Evolutionary conservation across 2,329 filamentous ascomycete genomes (phyloP).

Genomic region (Fusarium graminum): DNA sequence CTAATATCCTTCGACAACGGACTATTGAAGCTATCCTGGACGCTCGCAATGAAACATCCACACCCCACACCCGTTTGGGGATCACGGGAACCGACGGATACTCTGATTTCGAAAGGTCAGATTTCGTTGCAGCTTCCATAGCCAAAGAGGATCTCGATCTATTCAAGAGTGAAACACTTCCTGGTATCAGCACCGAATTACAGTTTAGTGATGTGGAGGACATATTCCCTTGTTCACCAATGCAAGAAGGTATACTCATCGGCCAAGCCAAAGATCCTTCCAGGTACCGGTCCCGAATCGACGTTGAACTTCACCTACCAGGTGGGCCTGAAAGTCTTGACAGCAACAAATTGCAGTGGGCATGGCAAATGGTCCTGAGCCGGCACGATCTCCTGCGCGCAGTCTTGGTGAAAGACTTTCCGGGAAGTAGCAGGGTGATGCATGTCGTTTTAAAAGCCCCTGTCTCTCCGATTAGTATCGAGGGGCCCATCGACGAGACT

Average conservation of each 20-base stretch:
- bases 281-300: conserved; percentile 2
- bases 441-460: conserved; percentile 27
- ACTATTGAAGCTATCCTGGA: conserved; percentile 13
- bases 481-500: not conserved
- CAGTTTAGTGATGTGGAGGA: conserved; percentile 7
- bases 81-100: no score
- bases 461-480: not conserved
- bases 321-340: conserved; percentile 11
- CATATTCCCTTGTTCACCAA: conserved; percentile 30
- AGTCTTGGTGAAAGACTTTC: conserved; percentile 18
- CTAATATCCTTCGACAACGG: conserved; percentile 20
- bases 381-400: conserved; percentile 26
- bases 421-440: conserved; percentile 15
- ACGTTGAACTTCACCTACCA: conserved; percentile 1
- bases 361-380: conserved; percentile 15
- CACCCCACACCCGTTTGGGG: not conserved
- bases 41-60: not conserved
- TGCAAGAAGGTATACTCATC: conserved; percentile 35
- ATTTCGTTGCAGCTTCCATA: not conserved
- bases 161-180: not conserved
- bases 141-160: not conserved
- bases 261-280: conserved; percentile 19
- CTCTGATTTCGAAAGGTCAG: not conserved
- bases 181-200: not conserved
- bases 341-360: not conserved